phyloP scores from a whole-genome alignment of 2,329 filamentous ascomycete species.

The Pezicula carpinea region DNA sequence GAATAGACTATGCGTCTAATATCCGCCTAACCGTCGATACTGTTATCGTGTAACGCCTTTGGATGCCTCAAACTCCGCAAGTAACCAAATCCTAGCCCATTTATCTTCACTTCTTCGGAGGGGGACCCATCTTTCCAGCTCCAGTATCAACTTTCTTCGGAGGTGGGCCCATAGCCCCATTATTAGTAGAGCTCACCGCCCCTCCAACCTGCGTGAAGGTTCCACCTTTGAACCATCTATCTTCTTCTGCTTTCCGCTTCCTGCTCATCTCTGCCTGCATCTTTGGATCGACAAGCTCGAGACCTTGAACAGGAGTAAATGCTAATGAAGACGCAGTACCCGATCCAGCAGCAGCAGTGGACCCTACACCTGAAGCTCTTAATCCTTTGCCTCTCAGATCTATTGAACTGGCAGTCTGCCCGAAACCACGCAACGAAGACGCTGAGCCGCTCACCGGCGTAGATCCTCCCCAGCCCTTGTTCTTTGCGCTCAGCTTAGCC shows the following conservation, averaged over 20 bases:
- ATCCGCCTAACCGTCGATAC: too few relatives aligned
- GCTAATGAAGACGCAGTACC: conserved; percentile 84
- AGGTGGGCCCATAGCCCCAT: conserved; percentile 81
- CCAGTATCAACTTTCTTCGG: conserved; percentile 71
- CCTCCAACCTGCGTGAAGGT: conserved; percentile 84
- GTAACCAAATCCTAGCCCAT: too few relatives aligned
- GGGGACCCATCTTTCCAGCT: conserved; percentile 42
- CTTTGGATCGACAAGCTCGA: conserved; percentile 94
- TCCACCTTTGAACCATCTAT: conserved; percentile 96
- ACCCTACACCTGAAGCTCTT: conserved; percentile 76
- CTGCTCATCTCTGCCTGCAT: conserved; percentile 79
- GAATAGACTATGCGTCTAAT: too few relatives aligned
- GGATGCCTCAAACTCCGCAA: too few relatives aligned
- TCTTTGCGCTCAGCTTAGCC: conserved; percentile 90
- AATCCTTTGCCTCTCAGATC: conserved; percentile 70
- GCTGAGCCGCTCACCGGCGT: conserved; percentile 62
- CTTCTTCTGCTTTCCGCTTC: conserved; percentile 91
- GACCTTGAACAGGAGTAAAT: conserved; percentile 90
- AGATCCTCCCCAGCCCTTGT: conserved; percentile 84
- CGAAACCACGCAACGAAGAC: conserved; percentile 79
- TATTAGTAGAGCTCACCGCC: conserved; percentile 40
- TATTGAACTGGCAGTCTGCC: conserved; percentile 56
- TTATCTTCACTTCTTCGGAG: conserved; percentile 20
- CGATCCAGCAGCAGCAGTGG: conserved; percentile 54
- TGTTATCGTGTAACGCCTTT: not conserved